A percentile compares a stretch with the other conserved stretches of the same genome.
These are phyloP conservation scores for Hymenoscyphus fraxineus DNA, from an alignment of 2,329 filamentous ascomycete species.

Conservation along the genomic window DNA sequence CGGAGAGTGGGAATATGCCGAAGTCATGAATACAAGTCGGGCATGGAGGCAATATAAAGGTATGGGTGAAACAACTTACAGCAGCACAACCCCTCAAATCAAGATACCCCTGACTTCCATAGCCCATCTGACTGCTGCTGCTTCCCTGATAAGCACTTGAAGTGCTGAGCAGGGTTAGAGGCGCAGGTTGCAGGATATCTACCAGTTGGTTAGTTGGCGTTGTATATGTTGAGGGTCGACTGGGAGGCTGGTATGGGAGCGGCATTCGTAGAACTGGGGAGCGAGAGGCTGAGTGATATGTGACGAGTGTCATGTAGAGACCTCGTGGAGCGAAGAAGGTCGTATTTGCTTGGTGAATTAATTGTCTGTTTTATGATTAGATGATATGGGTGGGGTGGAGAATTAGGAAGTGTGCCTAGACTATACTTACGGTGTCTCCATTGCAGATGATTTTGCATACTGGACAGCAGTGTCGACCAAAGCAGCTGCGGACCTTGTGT, in stretches of 20 bases:
- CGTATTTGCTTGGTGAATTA: background rate
- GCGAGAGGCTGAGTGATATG: background rate
- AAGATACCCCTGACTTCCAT: background rate
- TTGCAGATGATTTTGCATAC: background rate
- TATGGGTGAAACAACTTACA: background rate
- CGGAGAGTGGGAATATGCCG: background rate
- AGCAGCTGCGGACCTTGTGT: background rate
- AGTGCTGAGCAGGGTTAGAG: background rate
- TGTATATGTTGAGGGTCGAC: background rate
- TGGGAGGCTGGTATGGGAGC: background rate
- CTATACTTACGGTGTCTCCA: background rate
- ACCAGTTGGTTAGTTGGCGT: background rate
- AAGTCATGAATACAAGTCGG: background rate
- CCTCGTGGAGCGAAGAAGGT: background rate
- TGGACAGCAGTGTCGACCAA: background rate
- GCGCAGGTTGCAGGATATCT: constrained; percentile 1
- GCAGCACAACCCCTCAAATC: background rate
- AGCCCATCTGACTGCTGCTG: background rate
- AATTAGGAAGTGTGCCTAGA: background rate
- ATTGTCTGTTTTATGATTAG: background rate
- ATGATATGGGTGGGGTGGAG: background rate
- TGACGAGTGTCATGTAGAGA: background rate
- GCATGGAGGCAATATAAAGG: background rate
- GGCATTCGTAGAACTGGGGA: constrained; percentile 1
- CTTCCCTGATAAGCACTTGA: background rate